phyloP scores from a whole-genome alignment of 176 grass and related monocot genomes.

The Pharus latifolius region DNA sequence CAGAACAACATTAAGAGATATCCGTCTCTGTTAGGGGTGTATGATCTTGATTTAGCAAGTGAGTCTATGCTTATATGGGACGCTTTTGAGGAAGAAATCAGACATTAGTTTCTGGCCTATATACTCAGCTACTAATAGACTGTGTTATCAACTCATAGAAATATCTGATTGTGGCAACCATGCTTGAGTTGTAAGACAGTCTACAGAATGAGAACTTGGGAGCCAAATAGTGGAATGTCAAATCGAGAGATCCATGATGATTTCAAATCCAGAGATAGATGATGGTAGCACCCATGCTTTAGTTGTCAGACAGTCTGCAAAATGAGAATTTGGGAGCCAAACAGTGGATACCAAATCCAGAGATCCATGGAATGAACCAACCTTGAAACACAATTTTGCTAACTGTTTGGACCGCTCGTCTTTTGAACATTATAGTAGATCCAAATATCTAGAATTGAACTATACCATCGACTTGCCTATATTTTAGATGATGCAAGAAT shows the following conservation, averaged over 20 bases:
- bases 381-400: neutral
- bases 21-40: no score
- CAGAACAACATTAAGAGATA: no score
- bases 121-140: neutral
- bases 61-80: no score
- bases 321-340: neutral
- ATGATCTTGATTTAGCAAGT: no score
- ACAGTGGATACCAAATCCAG: neutral
- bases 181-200: neutral
- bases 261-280: no score
- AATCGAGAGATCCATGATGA: neutral
- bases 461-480: neutral
- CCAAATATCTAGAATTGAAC: neutral
- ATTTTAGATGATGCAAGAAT: neutral
- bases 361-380: neutral
- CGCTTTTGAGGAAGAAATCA: neutral
- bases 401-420: neutral
- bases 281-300: neutral
- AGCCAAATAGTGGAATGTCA: neutral
- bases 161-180: neutral
- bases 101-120: neutral
- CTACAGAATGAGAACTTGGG: neutral
- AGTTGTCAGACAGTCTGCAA: neutral
- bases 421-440: neutral
- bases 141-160: neutral